Conservation (phyloP, 352 stramenopile species). For the Pythium guiyangense region DNA sequence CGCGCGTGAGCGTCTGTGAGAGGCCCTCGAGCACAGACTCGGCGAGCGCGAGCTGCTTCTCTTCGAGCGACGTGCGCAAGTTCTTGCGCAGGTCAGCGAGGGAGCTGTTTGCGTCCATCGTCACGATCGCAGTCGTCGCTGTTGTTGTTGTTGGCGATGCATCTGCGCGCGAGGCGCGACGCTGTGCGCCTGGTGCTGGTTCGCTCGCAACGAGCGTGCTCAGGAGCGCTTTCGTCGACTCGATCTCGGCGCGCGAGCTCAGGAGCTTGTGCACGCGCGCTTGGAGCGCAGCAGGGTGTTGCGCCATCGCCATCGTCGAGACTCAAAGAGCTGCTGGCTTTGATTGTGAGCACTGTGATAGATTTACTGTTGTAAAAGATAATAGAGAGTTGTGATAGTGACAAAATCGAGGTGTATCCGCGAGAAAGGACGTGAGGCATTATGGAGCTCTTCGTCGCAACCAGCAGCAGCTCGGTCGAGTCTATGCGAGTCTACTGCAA, state of each 20-base stretch:
- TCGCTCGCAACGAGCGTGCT: slow-evolving; percentile 41
- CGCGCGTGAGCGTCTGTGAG: slow-evolving; percentile 31
- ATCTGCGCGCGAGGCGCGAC: background rate
- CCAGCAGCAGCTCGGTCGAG: no score
- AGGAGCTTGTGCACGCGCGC: slow-evolving; percentile 63
- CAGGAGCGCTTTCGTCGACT: slow-evolving; percentile 56
- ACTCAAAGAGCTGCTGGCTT: no score
- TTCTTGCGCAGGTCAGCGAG: slow-evolving; percentile 39
- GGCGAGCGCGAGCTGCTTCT: slow-evolving; percentile 48
- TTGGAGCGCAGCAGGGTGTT: slow-evolving; percentile 21
- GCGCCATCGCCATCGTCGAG: no score
- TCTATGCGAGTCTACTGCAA: no score
- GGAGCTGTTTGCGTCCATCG: slow-evolving; percentile 21
- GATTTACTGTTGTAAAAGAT: no score
- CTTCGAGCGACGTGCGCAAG: slow-evolving; percentile 40
- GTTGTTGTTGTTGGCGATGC: background rate
- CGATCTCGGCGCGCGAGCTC: slow-evolving; percentile 50
- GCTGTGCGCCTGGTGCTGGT: background rate
- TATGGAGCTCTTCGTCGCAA: no score
- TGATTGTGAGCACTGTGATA: no score
- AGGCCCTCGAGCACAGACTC: slow-evolving; percentile 41
- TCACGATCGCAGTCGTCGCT: slow-evolving; percentile 16
- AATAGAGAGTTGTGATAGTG: no score
- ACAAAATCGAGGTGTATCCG: no score
- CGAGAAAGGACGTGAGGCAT: no score